Conservation (phyloP, 495 filamentous ascomycete species). For the Podospora appendiculata region DNA sequence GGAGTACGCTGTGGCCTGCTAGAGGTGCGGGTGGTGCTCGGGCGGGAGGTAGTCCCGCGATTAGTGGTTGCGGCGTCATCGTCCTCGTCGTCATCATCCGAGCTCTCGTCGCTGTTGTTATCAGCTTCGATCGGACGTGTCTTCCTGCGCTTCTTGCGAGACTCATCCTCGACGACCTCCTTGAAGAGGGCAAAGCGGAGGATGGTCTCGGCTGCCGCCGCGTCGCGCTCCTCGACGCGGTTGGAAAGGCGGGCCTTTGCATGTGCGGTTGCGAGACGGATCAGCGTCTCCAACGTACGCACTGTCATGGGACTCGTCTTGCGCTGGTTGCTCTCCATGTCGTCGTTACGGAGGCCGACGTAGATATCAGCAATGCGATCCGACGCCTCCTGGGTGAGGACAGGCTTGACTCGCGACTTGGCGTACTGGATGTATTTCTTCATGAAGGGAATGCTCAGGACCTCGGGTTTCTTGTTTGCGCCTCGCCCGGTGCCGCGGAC, state of each 20-base stretch:
- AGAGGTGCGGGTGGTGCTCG: constrained; percentile 2
- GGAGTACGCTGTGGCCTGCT: constrained; percentile 16
- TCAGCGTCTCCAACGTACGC: constrained; percentile 93
- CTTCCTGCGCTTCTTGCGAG: constrained; percentile 62
- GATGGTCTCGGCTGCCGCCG: constrained; percentile 80
- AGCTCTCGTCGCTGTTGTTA: constrained; percentile 12
- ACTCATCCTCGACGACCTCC: constrained; percentile 84
- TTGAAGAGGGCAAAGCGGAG: constrained; percentile 97
- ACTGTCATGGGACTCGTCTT: constrained; percentile 93
- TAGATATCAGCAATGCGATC: constrained; percentile 92
- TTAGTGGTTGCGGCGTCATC: constrained; percentile 23
- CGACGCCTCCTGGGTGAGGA: constrained; percentile 86
- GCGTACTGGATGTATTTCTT: constrained; percentile 99
- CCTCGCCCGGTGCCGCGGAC: constrained; percentile 71
- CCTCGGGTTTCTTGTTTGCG: constrained; percentile 67
- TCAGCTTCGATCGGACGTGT: constrained; percentile 34
- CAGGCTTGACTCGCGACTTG: constrained; percentile 82
- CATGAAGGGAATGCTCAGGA: constrained; percentile 97
- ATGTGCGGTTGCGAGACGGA: constrained; percentile 93
- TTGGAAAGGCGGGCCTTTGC: constrained; percentile 89
- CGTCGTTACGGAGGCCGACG: constrained; percentile 89
- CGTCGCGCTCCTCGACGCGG: constrained; percentile 88
- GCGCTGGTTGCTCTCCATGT: constrained; percentile 87
- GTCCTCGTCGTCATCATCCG: constrained; percentile 28
- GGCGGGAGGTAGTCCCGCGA: constrained; percentile 9